Conservation (phyloP, 2,329 filamentous ascomycete genomes). For the Sclerotinia borealis region DNA sequence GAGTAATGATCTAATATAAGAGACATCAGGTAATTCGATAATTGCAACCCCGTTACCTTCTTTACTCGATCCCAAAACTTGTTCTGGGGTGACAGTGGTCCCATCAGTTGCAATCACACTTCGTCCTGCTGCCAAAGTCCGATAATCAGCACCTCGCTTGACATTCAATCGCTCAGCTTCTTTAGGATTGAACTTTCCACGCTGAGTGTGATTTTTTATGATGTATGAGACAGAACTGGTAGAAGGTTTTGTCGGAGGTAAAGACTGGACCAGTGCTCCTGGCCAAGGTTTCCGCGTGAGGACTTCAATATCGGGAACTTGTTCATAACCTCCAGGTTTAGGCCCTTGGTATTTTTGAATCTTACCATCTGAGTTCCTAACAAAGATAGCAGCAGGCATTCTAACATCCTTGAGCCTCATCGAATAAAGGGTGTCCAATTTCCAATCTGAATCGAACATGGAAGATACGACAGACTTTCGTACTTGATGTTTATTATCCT, state of each 20-base stretch:
- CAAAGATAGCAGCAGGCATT: slow-evolving; percentile 64
- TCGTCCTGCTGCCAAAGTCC: slow-evolving; percentile 54
- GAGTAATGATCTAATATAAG: slow-evolving; percentile 66
- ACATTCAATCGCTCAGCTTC: slow-evolving; percentile 63
- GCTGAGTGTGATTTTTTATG: slow-evolving; percentile 65
- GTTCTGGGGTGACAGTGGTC: slow-evolving; percentile 69
- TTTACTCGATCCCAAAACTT: slow-evolving; percentile 67
- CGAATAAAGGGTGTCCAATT: slow-evolving; percentile 61
- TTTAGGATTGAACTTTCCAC: slow-evolving; percentile 72
- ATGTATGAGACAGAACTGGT: slow-evolving; percentile 78
- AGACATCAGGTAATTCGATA: slow-evolving; percentile 66
- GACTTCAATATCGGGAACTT: slow-evolving; percentile 61
- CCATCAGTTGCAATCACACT: slow-evolving; percentile 60
- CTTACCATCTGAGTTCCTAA: slow-evolving; percentile 57
- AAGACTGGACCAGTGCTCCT: slow-evolving; percentile 52
- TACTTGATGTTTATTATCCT: slow-evolving; percentile 42
- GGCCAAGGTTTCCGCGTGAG: slow-evolving; percentile 76
- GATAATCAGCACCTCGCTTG: slow-evolving; percentile 50
- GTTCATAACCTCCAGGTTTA: slow-evolving; percentile 43
- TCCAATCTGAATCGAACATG: slow-evolving; percentile 78
- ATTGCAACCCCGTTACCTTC: slow-evolving; percentile 71
- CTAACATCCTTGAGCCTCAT: slow-evolving; percentile 59
- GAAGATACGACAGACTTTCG: slow-evolving; percentile 59
- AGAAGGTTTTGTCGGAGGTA: slow-evolving; percentile 64
- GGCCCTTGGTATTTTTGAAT: slow-evolving; percentile 68